Evolutionary conservation across 805 yeast genomes (phyloP), one percentile per base, ranked within the genome.

Genomic region (Ogataea trehaloabstinens): DNA sequence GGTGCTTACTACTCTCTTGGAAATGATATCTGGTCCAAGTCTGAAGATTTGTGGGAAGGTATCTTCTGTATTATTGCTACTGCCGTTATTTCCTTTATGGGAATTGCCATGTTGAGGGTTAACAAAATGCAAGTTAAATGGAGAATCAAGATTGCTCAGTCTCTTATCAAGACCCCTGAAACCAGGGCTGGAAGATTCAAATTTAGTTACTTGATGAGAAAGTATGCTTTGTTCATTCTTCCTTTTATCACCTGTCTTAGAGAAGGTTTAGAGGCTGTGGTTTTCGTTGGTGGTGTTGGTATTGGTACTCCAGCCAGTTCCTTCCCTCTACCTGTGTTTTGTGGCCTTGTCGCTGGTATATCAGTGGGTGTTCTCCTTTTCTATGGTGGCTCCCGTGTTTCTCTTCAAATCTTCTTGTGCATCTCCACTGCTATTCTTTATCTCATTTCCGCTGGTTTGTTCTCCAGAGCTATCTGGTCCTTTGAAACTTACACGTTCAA

Each of bases 21-120:
- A 48, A 76, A 76, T 38, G 95, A 91, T 74, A 76, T 91, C 48
- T 91, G 96, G 85, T 73, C 91, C 35, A 59, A 63, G 10, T 80
- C 95, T 16, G 99, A 91, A 63, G 97, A 91, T 62, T 64, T 91
- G 41, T 91, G 98, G 98, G 99, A 91, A 74, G 98, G 97, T 70
- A 72, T 87, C 41, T 89, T 91, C 61, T 86, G 95, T 66, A 68
- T 91, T 50, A 80, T 91, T 62, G 99, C 98, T 2, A 78, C 95
- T 0, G 68, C 86, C 33, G 78, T 91, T 78, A 91, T 91, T 58
- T 78, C 96, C 10, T 53, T 84, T 53, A 90, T 91, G 97, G 98
- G 99, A 63, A 76, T 91, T 56, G 95, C 97, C 41, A 86, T 91
- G 96, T 76, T 91, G 58, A 80, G 98, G 67, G 75, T 91, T 64